Conservation (phyloP, 192 early-diverging fungal species). For the Lunasporangiospora selenospora region DNA sequence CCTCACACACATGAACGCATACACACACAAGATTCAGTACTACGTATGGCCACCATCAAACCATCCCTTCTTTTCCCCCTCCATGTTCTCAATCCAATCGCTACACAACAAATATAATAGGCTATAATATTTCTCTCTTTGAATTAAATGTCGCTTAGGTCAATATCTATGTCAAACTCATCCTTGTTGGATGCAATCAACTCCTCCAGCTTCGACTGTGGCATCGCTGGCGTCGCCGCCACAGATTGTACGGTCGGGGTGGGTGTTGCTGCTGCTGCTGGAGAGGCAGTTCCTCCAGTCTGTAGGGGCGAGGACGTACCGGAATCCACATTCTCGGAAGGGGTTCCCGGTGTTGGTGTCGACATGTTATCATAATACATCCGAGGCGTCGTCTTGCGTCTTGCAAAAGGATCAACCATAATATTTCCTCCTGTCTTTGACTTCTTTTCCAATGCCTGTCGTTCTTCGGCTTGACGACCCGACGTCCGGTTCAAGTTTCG, state of each 20-base stretch:
- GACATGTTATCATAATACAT: conserved; percentile 40
- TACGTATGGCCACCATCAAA: too few species aligned
- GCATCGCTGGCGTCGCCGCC: conserved; percentile 35
- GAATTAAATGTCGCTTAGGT: conserved; percentile 25
- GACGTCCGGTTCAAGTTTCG: conserved; percentile 54
- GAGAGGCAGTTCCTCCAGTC: background rate
- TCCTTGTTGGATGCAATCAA: conserved; percentile 34
- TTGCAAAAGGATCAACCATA: conserved; percentile 45
- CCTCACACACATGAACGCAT: too few species aligned
- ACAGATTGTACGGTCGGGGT: conserved; percentile 13
- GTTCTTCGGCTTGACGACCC: conserved; percentile 51
- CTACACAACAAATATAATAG: too few species aligned
- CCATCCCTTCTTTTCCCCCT: too few species aligned
- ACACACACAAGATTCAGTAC: too few species aligned
- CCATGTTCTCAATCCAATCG: too few species aligned
- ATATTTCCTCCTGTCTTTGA: conserved; percentile 12
- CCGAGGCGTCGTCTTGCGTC: conserved; percentile 43
- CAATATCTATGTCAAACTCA: conserved; percentile 39
- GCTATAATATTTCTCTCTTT: background rate
- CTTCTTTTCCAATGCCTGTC: conserved; percentile 23
- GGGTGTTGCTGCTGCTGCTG: background rate
- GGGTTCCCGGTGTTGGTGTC: conserved; percentile 1
- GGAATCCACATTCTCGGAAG: conserved; percentile 11
- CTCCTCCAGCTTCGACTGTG: conserved; percentile 30
- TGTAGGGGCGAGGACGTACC: conserved; percentile 3